Percentiles rank a stretch among this genome's conserved stretches.
Conservation (phyloP, 768 basidiomycete genomes). For the Lactifluus echinatus region DNA sequence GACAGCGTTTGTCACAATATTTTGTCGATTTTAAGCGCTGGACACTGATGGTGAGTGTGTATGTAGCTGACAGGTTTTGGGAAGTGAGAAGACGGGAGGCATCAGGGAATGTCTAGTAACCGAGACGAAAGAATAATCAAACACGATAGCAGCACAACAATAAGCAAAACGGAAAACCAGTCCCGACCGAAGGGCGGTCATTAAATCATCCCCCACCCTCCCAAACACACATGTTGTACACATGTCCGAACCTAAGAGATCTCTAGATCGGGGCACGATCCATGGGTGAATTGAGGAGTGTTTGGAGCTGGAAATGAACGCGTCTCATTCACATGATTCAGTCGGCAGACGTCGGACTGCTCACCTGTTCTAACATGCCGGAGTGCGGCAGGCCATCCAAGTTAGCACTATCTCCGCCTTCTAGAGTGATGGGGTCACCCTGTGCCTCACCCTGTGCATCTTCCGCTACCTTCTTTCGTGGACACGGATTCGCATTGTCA, state of each 20-base stretch:
- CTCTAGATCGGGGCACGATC: slow-evolving; percentile 9
- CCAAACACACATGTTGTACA: neutral
- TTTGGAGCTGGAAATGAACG: slow-evolving; percentile 4
- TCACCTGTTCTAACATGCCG: slow-evolving; percentile 16
- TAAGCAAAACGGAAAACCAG: neutral
- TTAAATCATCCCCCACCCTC: neutral
- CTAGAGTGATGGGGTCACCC: slow-evolving; percentile 12
- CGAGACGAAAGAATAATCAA: neutral
- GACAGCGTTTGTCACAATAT: neutral
- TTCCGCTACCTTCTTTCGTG: neutral
- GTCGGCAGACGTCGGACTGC: neutral
- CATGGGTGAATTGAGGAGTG: slow-evolving; percentile 14
- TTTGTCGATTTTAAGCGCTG: neutral
- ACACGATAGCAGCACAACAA: slow-evolving; percentile 16
- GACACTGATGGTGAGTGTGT: neutral
- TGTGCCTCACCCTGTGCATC: slow-evolving; percentile 15
- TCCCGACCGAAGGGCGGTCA: neutral
- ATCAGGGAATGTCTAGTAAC: neutral
- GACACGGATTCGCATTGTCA: neutral
- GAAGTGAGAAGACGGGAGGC: neutral
- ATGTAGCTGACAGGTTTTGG: neutral
- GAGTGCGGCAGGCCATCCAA: slow-evolving; percentile 12
- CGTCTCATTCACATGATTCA: neutral
- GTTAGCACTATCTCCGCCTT: slow-evolving; percentile 16
- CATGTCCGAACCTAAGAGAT: neutral